Evolutionary conservation across 345 rosid species (phyloP), one percentile per base, ranked within the genome.

Genomic region (Physaria fendleri): DNA sequence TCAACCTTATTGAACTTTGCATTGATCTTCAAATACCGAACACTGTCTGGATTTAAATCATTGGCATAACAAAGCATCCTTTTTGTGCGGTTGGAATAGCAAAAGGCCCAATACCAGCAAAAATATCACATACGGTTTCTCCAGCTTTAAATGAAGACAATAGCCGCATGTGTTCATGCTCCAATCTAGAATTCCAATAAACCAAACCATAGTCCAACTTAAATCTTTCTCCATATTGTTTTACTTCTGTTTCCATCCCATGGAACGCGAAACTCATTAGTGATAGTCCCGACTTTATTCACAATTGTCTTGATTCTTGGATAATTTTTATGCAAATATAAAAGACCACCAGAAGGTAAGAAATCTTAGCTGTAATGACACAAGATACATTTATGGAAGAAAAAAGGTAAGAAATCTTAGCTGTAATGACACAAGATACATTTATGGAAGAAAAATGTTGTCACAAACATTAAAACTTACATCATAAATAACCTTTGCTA

Each of bases 91-190:
- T 95, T 46, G 97, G 95, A 72, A 92, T 81, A 40, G 95, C 91
- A 72, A 88, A 88, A 48, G 96, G 98, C 38, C 96, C 98, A 71
- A 91, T 81, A 34, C 96, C 98, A 65, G 98, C 82, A 79, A 88
- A 88, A 95, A 88, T 84, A 70, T 91, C 96, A 79, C 95, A 91
- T 35, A 91, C 80, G 16, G 74, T 82, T 66, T 91, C 96, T 61
- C 90, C 95, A 8, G 90, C 77, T 74, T 14, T 69, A 64, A 88
- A 91, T 34, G 69, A 77, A 46, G 98, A 81, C 15, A 84, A 78
- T 56, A 91, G 76, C 38, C 95, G 74, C 71, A 76, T 77, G 71
- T 91, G 98, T 54, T 91, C 98, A 68, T 88, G 95, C 58, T 88
- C 98, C 76, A 91, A 56, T 79, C 96, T 82, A 43, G 96, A 88